Evolutionary conservation across 2,329 filamentous ascomycete genomes (phyloP), one percentile per base, ranked within the genome.

Genomic region (Setomelanomma holmii): DNA sequence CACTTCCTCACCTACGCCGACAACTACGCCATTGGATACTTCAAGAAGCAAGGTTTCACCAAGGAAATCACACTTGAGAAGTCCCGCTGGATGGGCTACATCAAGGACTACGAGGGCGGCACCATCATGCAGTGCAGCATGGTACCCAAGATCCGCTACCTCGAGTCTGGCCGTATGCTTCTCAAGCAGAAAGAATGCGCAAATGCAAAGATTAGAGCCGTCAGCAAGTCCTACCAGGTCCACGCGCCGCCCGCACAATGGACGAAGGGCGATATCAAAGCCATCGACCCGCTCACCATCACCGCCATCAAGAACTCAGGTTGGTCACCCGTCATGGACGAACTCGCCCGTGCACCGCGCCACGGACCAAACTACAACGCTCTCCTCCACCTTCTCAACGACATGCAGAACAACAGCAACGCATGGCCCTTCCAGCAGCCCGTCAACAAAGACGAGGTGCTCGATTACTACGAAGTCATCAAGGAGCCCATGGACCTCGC

Each of bases 91-190:
- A 98, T 98, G 95, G 95, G 95, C 2, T 99, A 98, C 68, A 99
- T 99, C 80, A 99, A 99, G 73, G 95, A 99, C 73, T 99, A 99
- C 74, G 95, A 99, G 76, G 95, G 95, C 51, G 95, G 95, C 52
- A 99, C 95, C 0, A 96, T 99, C 56, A 99, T 99, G 95, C 95
- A 99, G 78, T 99, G 95, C 71, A 91, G 89, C 45, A 98, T 99
- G 95, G 84, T 99, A 17, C 93, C 93, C 6, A 90, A 89, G 57
- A 91, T 98, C 48, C 89, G 95, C 43, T 99, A 99, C 75, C 87
- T 99, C 5, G 93, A 99, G 75, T 86, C 88, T 68, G 90, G 91
- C 3, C 89, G 93, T 57, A 96, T 99, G 91, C 83, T 99, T 1
- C 84, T 96, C 41, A 98, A 99, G 79, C 95, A 99, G 74, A 98